A percentile compares a stretch with the other conserved stretches of the same genome.
Conservation (phyloP, 192 early-diverging fungal genomes). For the Anaeromyces robustus region DNA sequence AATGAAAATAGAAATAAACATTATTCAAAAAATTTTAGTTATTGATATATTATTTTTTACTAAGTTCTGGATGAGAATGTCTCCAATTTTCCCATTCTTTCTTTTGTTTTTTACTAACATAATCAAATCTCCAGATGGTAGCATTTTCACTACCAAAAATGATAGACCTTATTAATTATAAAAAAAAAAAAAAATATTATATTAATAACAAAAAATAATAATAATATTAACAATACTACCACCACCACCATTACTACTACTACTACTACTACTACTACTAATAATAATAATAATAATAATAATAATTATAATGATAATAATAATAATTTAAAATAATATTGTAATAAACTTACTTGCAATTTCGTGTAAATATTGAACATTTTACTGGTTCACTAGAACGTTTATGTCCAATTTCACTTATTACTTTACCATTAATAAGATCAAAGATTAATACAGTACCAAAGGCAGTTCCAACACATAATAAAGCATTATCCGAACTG, state of each 20-base stretch:
- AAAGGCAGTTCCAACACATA: slow-evolving; percentile 57
- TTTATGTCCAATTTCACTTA: slow-evolving; percentile 53
- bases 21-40: too few species aligned
- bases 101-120: background rate
- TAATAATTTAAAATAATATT: too few species aligned
- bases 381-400: slow-evolving; percentile 61
- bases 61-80: background rate
- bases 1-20: too few species aligned
- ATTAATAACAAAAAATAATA: too few species aligned
- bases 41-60: background rate
- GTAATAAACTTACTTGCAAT: slow-evolving; percentile 36
- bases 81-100: background rate
- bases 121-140: background rate
- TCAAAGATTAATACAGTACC: slow-evolving; percentile 57
- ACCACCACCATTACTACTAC: too few species aligned
- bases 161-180: background rate
- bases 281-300: too few species aligned
- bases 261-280: too few species aligned
- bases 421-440: slow-evolving; percentile 42
- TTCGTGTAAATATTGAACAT: slow-evolving; percentile 60
- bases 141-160: background rate
- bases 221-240: too few species aligned
- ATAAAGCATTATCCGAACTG: slow-evolving; percentile 51
- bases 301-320: too few species aligned
- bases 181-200: too few species aligned